phyloP scores from a whole-genome alignment of 2,329 filamentous ascomycete genomes.

The Verticillium alfalfae region DNA sequence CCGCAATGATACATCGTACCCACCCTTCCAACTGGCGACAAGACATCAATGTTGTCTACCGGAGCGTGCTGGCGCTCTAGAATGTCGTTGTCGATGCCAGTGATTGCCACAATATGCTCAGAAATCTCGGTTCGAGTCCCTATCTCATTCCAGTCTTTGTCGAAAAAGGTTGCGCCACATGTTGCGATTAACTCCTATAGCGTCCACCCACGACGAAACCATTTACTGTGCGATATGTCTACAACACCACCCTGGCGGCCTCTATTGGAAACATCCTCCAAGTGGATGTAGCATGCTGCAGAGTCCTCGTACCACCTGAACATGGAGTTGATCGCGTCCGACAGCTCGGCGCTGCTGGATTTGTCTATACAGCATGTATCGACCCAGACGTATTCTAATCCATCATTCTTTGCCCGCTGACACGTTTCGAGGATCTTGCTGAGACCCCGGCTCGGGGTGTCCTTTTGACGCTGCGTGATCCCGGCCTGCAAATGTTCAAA shows the following conservation, averaged over 20 bases:
- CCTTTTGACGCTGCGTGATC: background rate
- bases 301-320: constrained; percentile 12
- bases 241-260: background rate
- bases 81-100: background rate
- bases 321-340: constrained; percentile 15
- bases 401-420: constrained; percentile 6
- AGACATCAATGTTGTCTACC: no score
- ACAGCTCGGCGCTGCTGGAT: constrained; percentile 8
- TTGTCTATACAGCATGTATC: constrained; percentile 13
- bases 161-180: constrained; percentile 15
- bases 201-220: constrained; percentile 12
- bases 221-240: background rate
- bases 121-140: background rate
- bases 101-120: background rate
- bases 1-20: background rate
- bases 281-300: constrained; percentile 11
- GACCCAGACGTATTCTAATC: constrained; percentile 9
- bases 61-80: background rate
- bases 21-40: background rate
- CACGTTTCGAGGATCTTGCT: constrained; percentile 8
- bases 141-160: constrained; percentile 13
- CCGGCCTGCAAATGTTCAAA: constrained; percentile 11
- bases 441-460: constrained; percentile 3
- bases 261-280: constrained; percentile 5
- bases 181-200: constrained; percentile 17